These are phyloP conservation scores for Fusarium avenaceum DNA, from an alignment of 2,329 filamentous ascomycete species.

Conservation along the genomic window DNA sequence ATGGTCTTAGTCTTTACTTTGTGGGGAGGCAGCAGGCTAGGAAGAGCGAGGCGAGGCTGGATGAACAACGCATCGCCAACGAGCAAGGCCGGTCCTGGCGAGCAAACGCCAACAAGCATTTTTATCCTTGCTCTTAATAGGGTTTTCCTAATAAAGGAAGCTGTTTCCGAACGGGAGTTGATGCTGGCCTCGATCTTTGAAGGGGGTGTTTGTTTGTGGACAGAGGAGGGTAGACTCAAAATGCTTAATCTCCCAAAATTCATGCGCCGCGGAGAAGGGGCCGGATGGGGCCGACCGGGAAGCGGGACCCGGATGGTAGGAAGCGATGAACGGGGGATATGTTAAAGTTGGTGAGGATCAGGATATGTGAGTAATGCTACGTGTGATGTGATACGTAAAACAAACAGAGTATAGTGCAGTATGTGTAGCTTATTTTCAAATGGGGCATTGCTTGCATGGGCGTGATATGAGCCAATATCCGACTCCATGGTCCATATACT, in stretches of 20 bases:
- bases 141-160: constrained; percentile 16
- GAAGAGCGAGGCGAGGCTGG: constrained; percentile 23
- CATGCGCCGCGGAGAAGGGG: constrained; percentile 42
- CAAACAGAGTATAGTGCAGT: not conserved
- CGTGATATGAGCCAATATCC: not conserved
- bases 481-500: not conserved
- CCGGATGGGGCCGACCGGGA: constrained; percentile 41
- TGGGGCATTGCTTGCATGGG: not conserved
- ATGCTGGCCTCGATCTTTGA: constrained; percentile 24
- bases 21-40: constrained; percentile 16
- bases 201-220: constrained; percentile 5
- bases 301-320: constrained; percentile 32
- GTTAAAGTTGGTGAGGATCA: constrained; percentile 14
- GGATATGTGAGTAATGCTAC: not conserved
- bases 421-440: not conserved
- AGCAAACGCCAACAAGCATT: constrained; percentile 23
- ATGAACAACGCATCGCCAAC: constrained; percentile 38
- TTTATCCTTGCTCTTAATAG: constrained; percentile 23
- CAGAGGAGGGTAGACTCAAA: constrained; percentile 27
- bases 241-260: constrained; percentile 47
- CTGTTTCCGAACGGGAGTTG: constrained; percentile 13
- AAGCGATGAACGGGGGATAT: constrained; percentile 16
- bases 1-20: constrained; percentile 1
- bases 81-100: constrained; percentile 26
- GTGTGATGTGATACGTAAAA: not conserved